Evolutionary conservation across 371 early-diverging fungal genomes (phyloP).

Genomic region (Hamiltosporidium magnivora): DNA sequence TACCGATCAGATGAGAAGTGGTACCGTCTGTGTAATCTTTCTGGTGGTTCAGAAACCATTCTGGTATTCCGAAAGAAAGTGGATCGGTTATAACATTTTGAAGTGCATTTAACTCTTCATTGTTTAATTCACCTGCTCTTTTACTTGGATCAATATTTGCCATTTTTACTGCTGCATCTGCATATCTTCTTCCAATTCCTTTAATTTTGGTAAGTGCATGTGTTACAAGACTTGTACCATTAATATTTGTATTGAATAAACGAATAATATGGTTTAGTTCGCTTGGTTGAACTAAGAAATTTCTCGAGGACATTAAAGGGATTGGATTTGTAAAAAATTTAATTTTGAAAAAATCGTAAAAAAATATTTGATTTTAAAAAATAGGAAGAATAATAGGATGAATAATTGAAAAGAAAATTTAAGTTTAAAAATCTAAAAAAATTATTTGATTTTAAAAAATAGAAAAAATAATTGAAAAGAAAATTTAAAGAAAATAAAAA

Average conservation of each 20-base stretch:
- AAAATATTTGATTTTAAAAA: not conserved
- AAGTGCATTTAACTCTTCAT: constrained; percentile 75
- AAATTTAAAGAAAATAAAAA: too few species aligned
- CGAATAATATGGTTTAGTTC: constrained; percentile 93
- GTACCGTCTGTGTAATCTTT: constrained; percentile 83
- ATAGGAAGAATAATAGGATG: constrained; percentile 4
- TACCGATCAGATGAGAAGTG: constrained; percentile 77
- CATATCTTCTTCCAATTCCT: constrained; percentile 92
- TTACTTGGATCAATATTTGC: constrained; percentile 83
- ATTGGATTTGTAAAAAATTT: not conserved
- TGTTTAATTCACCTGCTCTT: constrained; percentile 86
- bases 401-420: not conserved
- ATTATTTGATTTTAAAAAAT: too few species aligned
- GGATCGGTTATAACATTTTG: constrained; percentile 77
- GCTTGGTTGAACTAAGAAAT: not conserved
- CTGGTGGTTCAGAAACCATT: constrained; percentile 91
- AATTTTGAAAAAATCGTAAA: not conserved
- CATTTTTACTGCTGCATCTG: constrained; percentile 89
- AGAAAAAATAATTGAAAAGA: too few species aligned
- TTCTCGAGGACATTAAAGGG: not conserved
- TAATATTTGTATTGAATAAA: constrained; percentile 97
- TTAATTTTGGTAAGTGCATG: constrained; percentile 87
- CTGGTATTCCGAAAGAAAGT: constrained; percentile 81
- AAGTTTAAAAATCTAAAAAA: not conserved
- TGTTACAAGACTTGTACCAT: constrained; percentile 82